These are phyloP conservation scores for Colletotrichum gloeosporioides DNA, from an alignment of 2,329 filamentous ascomycete genomes.

Conservation along the genomic window DNA sequence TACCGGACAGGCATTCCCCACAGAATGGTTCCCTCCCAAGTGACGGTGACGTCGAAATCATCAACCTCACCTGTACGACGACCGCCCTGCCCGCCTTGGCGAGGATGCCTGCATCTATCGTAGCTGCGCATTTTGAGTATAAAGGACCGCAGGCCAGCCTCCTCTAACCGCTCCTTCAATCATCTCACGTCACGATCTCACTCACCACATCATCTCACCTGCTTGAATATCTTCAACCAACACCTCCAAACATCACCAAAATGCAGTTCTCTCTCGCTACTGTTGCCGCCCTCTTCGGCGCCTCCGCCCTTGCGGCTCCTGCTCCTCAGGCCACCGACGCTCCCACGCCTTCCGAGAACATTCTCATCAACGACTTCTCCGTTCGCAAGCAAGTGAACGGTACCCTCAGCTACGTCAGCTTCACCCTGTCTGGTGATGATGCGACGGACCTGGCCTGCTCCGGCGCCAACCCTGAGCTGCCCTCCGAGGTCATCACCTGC, in stretches of 20 bases:
- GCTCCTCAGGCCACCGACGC: neutral
- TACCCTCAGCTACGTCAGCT: constrained; percentile 22
- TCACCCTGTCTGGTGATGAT: constrained; percentile 26
- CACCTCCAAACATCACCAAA: neutral
- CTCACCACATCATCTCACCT: neutral
- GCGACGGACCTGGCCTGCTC: constrained; percentile 22
- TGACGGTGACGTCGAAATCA: constrained; percentile 16
- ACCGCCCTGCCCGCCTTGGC: constrained; percentile 2
- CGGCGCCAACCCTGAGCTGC: constrained; percentile 20
- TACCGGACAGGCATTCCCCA: constrained; percentile 12
- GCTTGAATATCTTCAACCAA: neutral
- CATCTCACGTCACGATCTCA: neutral
- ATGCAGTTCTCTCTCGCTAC: constrained; percentile 28
- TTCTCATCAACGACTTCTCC: constrained; percentile 26
- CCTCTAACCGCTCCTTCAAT: neutral
- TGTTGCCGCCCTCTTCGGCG: constrained; percentile 23
- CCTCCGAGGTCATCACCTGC: constrained; percentile 28
- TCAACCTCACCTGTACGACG: neutral
- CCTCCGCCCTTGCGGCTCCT: constrained; percentile 23
- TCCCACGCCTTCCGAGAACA: constrained; percentile 25
- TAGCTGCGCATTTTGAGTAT: neutral
- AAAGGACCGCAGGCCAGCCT: neutral
- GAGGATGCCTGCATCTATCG: neutral
- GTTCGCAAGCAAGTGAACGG: constrained; percentile 25
- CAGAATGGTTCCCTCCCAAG: neutral